phyloP scores from a whole-genome alignment of 2,329 filamentous ascomycete species.

The Ophiostoma montium region DNA sequence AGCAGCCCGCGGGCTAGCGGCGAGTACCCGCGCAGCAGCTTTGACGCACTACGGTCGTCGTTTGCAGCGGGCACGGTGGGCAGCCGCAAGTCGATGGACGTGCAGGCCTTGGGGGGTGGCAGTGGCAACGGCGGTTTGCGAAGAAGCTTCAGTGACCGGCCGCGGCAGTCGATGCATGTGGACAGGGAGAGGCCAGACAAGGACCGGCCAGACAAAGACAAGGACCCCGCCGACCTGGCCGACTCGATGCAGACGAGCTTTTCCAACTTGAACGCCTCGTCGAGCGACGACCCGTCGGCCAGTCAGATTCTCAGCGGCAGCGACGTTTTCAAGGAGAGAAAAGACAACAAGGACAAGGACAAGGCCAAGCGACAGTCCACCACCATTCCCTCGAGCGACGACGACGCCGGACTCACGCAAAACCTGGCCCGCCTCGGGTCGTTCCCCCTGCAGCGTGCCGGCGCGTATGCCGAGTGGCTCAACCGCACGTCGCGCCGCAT shows the following conservation, averaged over 20 bases:
- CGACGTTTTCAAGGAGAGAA: slow-evolving; percentile 50
- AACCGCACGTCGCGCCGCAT: slow-evolving; percentile 67
- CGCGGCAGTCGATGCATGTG: too few species aligned
- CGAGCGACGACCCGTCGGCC: slow-evolving; percentile 65
- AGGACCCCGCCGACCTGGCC: slow-evolving; percentile 30
- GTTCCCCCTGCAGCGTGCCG: slow-evolving; percentile 72
- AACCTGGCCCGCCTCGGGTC: slow-evolving; percentile 47
- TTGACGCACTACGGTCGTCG: slow-evolving; percentile 34
- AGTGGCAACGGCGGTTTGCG: slow-evolving; percentile 35
- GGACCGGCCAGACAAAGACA: too few species aligned
- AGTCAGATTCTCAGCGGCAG: slow-evolving; percentile 83
- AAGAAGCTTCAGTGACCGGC: slow-evolving; percentile 50
- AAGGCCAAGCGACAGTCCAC: too few species aligned
- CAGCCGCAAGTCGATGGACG: slow-evolving; percentile 35
- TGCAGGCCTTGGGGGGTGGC: slow-evolving; percentile 27
- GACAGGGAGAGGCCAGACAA: too few species aligned
- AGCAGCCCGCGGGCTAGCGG: slow-evolving; percentile 41
- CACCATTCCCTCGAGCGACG: slow-evolving; percentile 8
- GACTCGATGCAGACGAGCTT: slow-evolving; percentile 46
- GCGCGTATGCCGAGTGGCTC: slow-evolving; percentile 69
- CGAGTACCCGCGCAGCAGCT: slow-evolving; percentile 38
- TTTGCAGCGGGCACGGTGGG: slow-evolving; percentile 13
- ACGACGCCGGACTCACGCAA: slow-evolving; percentile 28
- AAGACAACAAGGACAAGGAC: background rate
- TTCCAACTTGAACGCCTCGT: slow-evolving; percentile 55